These are phyloP conservation scores for Epichloe brachyelytri DNA, from an alignment of 2,329 filamentous ascomycete genomes.

Conservation along the genomic window DNA sequence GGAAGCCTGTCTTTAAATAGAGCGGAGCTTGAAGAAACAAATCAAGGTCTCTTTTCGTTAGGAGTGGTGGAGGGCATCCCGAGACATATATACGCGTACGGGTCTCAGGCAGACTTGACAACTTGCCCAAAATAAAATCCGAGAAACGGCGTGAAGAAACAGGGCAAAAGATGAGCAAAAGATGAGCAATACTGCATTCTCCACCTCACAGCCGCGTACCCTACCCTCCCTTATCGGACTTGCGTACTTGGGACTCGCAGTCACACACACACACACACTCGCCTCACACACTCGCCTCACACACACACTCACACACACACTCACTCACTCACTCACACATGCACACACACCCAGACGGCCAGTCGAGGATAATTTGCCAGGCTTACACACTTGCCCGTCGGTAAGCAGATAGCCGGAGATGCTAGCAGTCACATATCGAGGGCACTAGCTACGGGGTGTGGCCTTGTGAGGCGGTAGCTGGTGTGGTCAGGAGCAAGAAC, in stretches of 20 bases:
- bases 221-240: neutral
- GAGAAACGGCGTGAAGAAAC: neutral
- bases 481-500: conserved; percentile 4
- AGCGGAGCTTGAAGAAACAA: neutral
- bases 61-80: neutral
- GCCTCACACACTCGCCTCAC: neutral
- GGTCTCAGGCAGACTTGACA: neutral
- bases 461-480: conserved; percentile 2
- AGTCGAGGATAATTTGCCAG: neutral
- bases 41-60: neutral
- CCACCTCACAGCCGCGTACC: neutral
- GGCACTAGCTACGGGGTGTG: neutral
- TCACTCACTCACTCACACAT: neutral
- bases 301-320: neutral
- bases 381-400: neutral
- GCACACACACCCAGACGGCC: neutral
- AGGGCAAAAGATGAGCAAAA: neutral
- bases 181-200: neutral
- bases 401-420: neutral
- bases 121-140: neutral
- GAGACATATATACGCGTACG: conserved; percentile 1
- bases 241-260: neutral
- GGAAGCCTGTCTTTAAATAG: neutral
- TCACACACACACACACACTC: neutral
- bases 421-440: conserved; percentile 2